A percentile compares a stretch with the other conserved stretches of the same genome.
Conservation (phyloP, 768 basidiomycete species). For the Harrya chromipes region DNA sequence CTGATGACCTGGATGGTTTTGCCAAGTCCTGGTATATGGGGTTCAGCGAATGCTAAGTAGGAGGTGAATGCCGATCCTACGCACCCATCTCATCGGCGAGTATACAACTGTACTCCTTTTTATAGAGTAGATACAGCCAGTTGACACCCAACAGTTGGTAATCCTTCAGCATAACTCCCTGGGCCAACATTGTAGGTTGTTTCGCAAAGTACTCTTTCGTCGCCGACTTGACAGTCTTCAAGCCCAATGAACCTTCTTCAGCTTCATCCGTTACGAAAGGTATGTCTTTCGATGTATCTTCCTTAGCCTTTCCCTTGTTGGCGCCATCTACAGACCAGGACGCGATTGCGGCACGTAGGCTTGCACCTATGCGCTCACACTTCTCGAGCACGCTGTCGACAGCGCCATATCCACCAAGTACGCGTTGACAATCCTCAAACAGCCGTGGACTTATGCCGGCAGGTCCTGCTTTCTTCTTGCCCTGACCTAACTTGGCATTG, state of each 20-base stretch:
- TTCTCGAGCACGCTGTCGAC: slow-evolving; percentile 87
- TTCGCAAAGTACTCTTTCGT: slow-evolving; percentile 64
- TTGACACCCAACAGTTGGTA: slow-evolving; percentile 98
- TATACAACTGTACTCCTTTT: slow-evolving; percentile 82
- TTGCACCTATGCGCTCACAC: slow-evolving; percentile 82
- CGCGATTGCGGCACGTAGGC: slow-evolving; percentile 69
- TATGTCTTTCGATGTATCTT: slow-evolving; percentile 25
- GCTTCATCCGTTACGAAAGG: slow-evolving; percentile 31
- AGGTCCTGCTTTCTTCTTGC: slow-evolving; percentile 82
- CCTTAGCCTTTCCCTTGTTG: slow-evolving; percentile 39
- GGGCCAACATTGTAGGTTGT: slow-evolving; percentile 69
- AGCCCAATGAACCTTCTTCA: slow-evolving; percentile 62
- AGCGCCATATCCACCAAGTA: slow-evolving; percentile 80
- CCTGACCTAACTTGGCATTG: slow-evolving; percentile 70
- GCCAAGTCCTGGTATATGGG: slow-evolving; percentile 67
- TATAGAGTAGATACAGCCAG: slow-evolving; percentile 89
- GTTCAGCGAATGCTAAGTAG: not conserved
- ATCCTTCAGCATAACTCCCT: slow-evolving; percentile 81
- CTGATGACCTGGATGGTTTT: slow-evolving; percentile 99
- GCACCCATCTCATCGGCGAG: slow-evolving; percentile 99
- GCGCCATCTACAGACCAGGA: slow-evolving; percentile 58
- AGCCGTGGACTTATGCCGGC: slow-evolving; percentile 84
- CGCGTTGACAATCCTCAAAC: slow-evolving; percentile 85
- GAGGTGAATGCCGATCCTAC: slow-evolving; percentile 21
- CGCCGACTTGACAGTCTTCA: slow-evolving; percentile 45